A percentile compares a stretch with the other conserved stretches of the same genome.
Conservation (phyloP, 2,329 filamentous ascomycete genomes). For the Seiridium unicorne region DNA sequence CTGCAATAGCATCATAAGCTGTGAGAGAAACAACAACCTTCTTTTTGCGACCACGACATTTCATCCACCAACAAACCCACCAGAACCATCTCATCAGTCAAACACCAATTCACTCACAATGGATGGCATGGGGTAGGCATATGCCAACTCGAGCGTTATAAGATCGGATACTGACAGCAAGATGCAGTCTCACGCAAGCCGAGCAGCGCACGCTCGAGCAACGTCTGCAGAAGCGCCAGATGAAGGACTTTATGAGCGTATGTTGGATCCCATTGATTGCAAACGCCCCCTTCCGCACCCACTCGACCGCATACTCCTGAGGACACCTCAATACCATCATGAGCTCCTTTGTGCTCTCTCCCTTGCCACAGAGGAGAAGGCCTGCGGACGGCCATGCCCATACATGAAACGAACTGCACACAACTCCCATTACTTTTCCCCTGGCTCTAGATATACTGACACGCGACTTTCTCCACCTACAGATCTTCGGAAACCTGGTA, state of each 20-base stretch:
- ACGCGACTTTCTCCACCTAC: neutral
- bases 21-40: neutral
- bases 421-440: neutral
- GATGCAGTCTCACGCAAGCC: constrained; percentile 60
- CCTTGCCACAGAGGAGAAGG: too few species aligned
- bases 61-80: neutral
- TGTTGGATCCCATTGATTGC: constrained; percentile 26
- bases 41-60: neutral
- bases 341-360: too few species aligned
- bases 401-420: too few species aligned
- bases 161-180: constrained; percentile 2
- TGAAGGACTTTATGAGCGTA: constrained; percentile 99
- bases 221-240: constrained; percentile 96
- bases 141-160: neutral
- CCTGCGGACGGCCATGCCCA: too few species aligned
- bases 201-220: constrained; percentile 92
- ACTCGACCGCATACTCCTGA: too few species aligned
- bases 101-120: neutral
- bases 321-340: too few species aligned
- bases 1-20: neutral
- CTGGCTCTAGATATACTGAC: neutral
- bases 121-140: constrained; percentile 9
- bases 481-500: constrained; percentile 67
- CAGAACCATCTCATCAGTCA: neutral
- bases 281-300: too few species aligned